Conservation (phyloP, 495 filamentous ascomycete genomes). For the Cetradonia linearis region DNA sequence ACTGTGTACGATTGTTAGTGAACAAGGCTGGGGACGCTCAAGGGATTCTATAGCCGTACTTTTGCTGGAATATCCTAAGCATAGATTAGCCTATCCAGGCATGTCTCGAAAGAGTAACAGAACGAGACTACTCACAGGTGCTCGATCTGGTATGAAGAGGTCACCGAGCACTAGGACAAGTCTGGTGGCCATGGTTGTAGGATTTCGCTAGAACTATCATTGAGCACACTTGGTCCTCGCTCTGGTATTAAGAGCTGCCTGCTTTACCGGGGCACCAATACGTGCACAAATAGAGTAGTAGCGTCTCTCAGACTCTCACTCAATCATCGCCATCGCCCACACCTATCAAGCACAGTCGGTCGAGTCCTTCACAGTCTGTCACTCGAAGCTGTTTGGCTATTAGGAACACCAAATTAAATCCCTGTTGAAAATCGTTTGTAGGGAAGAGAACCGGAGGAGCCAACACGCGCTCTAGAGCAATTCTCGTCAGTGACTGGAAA, state of each 20-base stretch:
- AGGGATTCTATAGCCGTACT: conserved; percentile 39
- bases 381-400: background rate
- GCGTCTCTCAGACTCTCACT: background rate
- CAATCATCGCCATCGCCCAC: background rate
- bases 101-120: background rate
- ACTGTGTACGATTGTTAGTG: conserved; percentile 42
- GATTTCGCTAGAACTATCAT: conserved; percentile 2
- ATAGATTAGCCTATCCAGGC: conserved; percentile 23
- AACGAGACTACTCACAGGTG: conserved; percentile 44
- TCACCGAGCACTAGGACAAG: conserved; percentile 90
- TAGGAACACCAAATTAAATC: background rate
- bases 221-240: background rate
- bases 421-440: conserved; percentile 2
- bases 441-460: background rate
- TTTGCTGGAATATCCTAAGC: conserved; percentile 79
- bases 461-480: background rate
- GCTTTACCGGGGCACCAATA: background rate
- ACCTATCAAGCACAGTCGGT: background rate
- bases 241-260: conserved; percentile 2
- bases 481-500: conserved; percentile 5
- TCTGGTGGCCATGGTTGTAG: conserved; percentile 57
- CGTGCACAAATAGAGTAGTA: background rate
- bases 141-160: conserved; percentile 94
- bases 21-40: conserved; percentile 1
- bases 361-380: no score